Evolutionary conservation across 768 basidiomycete genomes (phyloP).

Genomic region (Pleurotus platypus): DNA sequence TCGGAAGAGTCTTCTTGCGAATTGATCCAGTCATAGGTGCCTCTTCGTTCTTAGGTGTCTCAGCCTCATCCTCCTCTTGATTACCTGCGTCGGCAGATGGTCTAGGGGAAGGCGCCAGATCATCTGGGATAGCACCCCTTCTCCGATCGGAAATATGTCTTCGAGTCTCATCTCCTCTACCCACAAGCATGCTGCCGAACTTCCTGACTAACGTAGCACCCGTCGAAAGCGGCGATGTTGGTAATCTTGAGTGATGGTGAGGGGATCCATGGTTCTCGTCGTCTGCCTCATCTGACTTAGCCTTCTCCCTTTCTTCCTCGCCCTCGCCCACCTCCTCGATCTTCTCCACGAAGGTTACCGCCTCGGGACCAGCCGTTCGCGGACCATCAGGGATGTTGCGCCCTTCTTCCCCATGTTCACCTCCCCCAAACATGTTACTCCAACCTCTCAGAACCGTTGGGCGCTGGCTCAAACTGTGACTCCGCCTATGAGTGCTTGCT

Average conservation of each 20-base stretch:
- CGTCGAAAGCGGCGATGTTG: conserved; percentile 41
- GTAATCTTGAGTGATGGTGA: conserved; percentile 3
- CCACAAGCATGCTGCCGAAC: conserved; percentile 69
- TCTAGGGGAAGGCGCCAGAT: conserved; percentile 29
- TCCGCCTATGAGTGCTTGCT: conserved; percentile 75
- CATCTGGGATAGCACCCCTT: conserved; percentile 49
- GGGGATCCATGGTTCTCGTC: conserved; percentile 20
- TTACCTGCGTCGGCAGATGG: conserved; percentile 31
- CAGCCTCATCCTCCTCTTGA: conserved; percentile 26
- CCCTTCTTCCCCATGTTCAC: conserved; percentile 26
- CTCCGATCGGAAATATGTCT: conserved; percentile 34
- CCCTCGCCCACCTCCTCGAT: conserved; percentile 26
- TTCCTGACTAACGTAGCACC: conserved; percentile 74
- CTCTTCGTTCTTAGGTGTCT: conserved; percentile 10
- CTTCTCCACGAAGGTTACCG: conserved; percentile 48
- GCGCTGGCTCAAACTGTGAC: conserved; percentile 80
- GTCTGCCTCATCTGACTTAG: conserved; percentile 17
- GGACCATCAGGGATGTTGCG: conserved; percentile 39
- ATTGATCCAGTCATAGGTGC: conserved; percentile 13
- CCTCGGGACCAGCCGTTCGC: conserved; percentile 65
- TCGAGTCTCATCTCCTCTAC: conserved; percentile 39
- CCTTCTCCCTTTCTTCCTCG: conserved; percentile 27
- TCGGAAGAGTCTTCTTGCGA: conserved; percentile 7
- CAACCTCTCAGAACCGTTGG: conserved; percentile 54
- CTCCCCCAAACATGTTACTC: conserved; percentile 58